A percentile compares a stretch with the other conserved stretches of the same genome.
Evolutionary conservation across 2,329 filamentous ascomycete species (phyloP).

Genomic region (Fusarium duplospermum): DNA sequence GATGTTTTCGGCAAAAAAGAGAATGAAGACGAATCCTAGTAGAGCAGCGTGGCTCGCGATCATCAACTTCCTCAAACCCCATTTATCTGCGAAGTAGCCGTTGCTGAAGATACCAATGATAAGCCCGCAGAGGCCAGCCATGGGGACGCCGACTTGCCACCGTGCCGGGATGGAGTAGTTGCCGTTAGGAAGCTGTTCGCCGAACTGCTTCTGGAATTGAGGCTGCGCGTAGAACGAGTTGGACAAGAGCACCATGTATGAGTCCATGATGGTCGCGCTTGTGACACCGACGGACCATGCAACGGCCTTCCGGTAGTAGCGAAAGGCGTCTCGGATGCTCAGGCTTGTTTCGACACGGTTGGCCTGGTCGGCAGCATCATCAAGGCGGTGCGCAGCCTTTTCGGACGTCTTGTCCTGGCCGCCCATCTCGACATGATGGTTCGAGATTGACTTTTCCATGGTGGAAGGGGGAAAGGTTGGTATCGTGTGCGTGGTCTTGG

Average conservation of each 20-base stretch:
- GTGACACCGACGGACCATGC: constrained; percentile 12
- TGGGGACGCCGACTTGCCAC: neutral
- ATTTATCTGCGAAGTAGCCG: neutral
- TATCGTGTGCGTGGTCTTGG: neutral
- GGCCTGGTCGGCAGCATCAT: neutral
- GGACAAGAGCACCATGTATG: constrained; percentile 10
- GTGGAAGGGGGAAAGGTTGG: neutral
- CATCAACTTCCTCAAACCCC: neutral
- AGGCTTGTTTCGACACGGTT: neutral
- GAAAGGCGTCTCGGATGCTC: constrained; percentile 1
- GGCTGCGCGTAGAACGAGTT: constrained; percentile 14
- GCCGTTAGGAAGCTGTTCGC: neutral
- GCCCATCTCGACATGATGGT: neutral
- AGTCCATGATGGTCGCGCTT: constrained; percentile 18
- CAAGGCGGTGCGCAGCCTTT: neutral
- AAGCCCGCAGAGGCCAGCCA: neutral
- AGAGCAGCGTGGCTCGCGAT: neutral
- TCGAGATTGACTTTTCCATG: neutral
- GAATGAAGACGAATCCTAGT: neutral
- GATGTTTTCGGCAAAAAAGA: neutral
- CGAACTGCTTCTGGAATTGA: constrained; percentile 4
- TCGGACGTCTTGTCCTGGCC: neutral
- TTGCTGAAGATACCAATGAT: neutral
- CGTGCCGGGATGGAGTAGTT: neutral
- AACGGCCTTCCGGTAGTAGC: constrained; percentile 8